Base-by-base conservation (phyloP, 2,329 filamentous ascomycete species). In the Cryphonectria carpinicola region DNA sequence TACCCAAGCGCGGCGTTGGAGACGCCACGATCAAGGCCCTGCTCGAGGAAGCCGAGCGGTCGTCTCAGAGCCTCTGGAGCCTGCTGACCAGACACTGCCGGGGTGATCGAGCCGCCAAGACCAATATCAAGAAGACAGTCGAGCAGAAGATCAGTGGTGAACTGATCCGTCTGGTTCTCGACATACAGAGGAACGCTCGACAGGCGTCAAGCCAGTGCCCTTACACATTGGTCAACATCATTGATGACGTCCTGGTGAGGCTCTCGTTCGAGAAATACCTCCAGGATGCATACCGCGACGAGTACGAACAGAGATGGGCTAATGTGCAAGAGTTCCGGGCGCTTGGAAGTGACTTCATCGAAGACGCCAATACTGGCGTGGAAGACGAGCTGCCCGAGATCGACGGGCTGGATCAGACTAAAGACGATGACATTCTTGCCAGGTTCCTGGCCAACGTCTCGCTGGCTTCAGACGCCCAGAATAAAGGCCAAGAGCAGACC, bases 401-500 rank as follows among this genome's bases (percentile, higher is more conserved):
- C 19, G 91, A 95, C 19, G 91, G 90, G 0, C 75, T 94, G 3
- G 85, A 91, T 65, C 93, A 97, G 71, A 82, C 84, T 0, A 87
- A 89, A 70, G 92, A 93, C 70, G 84, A 89, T 1, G 85, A 85
- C 67, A 76, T 86, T 5, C 84, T 98, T 1, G 90, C 92, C 3
- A 88, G 88, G 14, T 98, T 98, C 75, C 84, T 99, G n/a, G 91
- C 94, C 14, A 98, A 97, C 75, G 91, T 98, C 14, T 90, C 94
- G 0, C 83, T 99, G n/a, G 92, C 93, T 3, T 91, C 93, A 0
- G 93, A 97, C 73, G 87, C 91, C 0, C 90, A 93, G 75, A 88
- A 88, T 25, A 87, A 89, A 35, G 86, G 88, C 13, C 85, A 87
- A 3, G 84, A 86, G 2, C 84, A 85, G 32, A 85, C 88, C 67